A percentile compares a stretch with the other conserved stretches of the same genome.
phyloP scores from a whole-genome alignment of 192 early-diverging fungal species.

The Phlyctochytrium planicorne region DNA sequence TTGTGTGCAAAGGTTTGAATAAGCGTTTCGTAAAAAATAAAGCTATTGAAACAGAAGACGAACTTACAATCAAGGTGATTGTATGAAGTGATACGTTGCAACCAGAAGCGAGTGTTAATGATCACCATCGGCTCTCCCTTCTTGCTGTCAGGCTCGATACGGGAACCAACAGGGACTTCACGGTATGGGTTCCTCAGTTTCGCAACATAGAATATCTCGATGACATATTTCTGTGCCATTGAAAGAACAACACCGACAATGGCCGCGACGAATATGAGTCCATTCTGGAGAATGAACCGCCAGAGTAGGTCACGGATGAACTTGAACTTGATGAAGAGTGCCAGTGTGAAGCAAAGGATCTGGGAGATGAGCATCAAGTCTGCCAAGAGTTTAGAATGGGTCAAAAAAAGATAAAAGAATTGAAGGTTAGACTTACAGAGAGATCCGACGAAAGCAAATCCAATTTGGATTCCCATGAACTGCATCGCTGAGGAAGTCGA shows the following conservation, averaged over 20 bases:
- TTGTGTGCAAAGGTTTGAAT: neutral
- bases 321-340: neutral
- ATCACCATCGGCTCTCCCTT: neutral
- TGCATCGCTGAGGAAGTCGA: neutral
- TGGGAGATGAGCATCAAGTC: neutral
- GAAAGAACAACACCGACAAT: neutral
- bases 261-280: constrained; percentile 8
- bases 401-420: neutral
- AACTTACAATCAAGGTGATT: constrained; percentile 16
- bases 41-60: neutral
- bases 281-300: constrained; percentile 8
- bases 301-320: neutral
- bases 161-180: neutral
- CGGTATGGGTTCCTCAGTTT: neutral
- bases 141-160: neutral
- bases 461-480: constrained; percentile 8
- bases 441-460: constrained; percentile 5
- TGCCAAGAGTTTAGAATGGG: neutral
- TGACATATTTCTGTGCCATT: neutral
- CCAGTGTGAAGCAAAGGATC: constrained; percentile 2
- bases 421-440: constrained; percentile 1
- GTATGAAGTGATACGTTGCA: neutral
- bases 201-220: constrained; percentile 11
- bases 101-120: constrained; percentile 11
- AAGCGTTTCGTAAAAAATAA: neutral